A percentile compares a stretch with the other conserved stretches of the same genome.
phyloP scores from a whole-genome alignment of 192 early-diverging fungal genomes.

The Gonapodya prolifera region DNA sequence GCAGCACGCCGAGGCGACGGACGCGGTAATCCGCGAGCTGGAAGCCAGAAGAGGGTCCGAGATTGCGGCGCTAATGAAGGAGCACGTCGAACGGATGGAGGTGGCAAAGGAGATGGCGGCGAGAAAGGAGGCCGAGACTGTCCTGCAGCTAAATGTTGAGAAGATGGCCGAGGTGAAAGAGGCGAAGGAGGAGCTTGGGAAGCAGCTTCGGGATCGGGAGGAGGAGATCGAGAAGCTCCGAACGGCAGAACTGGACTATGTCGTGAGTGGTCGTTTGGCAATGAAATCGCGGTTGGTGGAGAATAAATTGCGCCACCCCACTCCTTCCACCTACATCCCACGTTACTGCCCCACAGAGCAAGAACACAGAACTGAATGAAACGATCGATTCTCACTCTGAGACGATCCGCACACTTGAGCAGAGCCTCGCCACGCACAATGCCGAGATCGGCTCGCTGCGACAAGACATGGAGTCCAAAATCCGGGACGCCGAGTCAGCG shows the following conservation, averaged over 20 bases:
- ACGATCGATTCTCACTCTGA: not conserved
- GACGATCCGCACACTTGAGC: conserved; percentile 12
- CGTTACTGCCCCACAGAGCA: not conserved
- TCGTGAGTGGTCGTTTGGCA: conserved; percentile 6
- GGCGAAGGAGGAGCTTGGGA: conserved; percentile 11
- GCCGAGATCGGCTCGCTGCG: not conserved
- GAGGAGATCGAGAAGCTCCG: not conserved
- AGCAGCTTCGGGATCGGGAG: not conserved
- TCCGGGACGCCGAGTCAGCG: conserved; percentile 8
- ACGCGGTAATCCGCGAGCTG: conserved; percentile 12
- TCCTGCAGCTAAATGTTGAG: not conserved
- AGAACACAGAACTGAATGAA: conserved; percentile 9
- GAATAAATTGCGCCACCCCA: not conserved
- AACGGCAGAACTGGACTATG: conserved; percentile 5
- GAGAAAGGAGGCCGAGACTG: conserved; percentile 8
- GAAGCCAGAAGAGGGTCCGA: conserved; percentile 10
- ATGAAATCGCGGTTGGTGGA: not conserved
- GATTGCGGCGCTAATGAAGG: conserved; percentile 6
- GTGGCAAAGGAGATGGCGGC: conserved; percentile 2
- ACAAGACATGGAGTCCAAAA: conserved; percentile 11
- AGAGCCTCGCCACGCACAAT: conserved; percentile 12
- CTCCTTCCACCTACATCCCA: not conserved
- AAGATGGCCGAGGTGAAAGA: not conserved
- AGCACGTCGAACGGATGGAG: conserved; percentile 10
- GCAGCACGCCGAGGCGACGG: conserved; percentile 6